Evolutionary conservation across 1,139 yeast genomes (phyloP).

Genomic region (Hanseniaspora gamundiae): DNA sequence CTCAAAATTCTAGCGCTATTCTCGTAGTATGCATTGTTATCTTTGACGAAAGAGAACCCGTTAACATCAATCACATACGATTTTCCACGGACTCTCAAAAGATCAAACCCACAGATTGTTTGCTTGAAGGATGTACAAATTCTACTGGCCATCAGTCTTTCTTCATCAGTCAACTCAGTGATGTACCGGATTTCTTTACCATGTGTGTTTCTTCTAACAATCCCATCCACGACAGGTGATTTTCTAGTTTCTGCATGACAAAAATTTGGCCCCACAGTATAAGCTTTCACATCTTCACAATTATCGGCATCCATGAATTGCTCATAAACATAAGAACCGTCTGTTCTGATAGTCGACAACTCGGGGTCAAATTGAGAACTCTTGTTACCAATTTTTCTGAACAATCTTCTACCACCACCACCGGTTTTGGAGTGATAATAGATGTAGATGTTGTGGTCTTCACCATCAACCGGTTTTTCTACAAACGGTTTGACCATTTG

Average conservation of each 20-base stretch:
- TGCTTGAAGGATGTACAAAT: constrained; percentile 74
- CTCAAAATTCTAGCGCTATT: constrained; percentile 69
- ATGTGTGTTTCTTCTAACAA: constrained; percentile 91
- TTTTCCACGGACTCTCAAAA: constrained; percentile 76
- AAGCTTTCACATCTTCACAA: constrained; percentile 96
- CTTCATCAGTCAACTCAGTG: constrained; percentile 66
- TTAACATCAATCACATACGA: constrained; percentile 95
- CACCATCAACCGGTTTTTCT: constrained; percentile 98
- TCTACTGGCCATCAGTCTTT: constrained; percentile 64
- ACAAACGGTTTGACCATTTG: constrained; percentile 80
- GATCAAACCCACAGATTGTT: constrained; percentile 96
- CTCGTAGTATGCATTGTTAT: constrained; percentile 77
- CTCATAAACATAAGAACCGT: constrained; percentile 88
- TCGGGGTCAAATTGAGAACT: constrained; percentile 92
- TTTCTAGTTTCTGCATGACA: constrained; percentile 98
- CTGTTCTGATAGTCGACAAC: constrained; percentile 61
- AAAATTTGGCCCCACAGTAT: constrained; percentile 81
- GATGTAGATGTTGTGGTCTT: constrained; percentile 91
- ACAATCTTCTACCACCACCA: constrained; percentile 92
- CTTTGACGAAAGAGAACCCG: constrained; percentile 96
- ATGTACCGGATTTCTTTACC: constrained; percentile 93
- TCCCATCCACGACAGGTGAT: constrained; percentile 97
- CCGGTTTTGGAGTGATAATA: constrained; percentile 84
- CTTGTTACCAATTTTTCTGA: constrained; percentile 94
- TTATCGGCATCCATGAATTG: constrained; percentile 96